Percentiles rank a stretch among this genome's conserved stretches.
Conservation (phyloP, 1,139 yeast genomes). For the Suhomyces maxii region DNA sequence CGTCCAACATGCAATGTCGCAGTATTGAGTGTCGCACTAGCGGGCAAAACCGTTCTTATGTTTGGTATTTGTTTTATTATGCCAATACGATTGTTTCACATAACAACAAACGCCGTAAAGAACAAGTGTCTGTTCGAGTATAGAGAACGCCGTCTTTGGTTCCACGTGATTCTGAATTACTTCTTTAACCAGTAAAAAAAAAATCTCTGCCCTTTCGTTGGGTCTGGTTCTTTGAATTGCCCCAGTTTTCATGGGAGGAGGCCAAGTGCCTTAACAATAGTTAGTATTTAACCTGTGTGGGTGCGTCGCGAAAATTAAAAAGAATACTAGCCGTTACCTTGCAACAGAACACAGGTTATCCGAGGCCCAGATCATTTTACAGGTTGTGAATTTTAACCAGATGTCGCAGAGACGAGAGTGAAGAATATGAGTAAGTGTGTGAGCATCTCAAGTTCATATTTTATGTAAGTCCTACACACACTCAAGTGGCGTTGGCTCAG, state of each 20-base stretch:
- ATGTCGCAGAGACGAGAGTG: neutral
- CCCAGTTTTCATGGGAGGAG: neutral
- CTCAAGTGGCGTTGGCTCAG: no score
- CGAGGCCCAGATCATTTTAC: neutral
- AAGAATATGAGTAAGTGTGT: no score
- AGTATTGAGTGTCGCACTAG: slow-evolving; percentile 9
- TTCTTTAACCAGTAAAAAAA: no score
- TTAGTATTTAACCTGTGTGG: neutral
- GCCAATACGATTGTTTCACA: neutral
- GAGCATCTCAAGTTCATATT: no score
- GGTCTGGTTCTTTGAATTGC: neutral
- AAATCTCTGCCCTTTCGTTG: no score
- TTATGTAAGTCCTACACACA: no score
- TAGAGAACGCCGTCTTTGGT: no score
- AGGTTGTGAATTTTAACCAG: neutral
- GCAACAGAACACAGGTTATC: neutral
- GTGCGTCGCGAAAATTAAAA: neutral
- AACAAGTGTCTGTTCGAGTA: no score
- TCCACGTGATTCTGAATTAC: no score
- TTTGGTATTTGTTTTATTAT: slow-evolving; percentile 1
- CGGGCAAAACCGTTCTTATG: slow-evolving; percentile 6
- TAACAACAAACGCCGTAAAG: no score
- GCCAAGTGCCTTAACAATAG: neutral
- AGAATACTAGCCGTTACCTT: neutral
- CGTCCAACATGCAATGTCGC: slow-evolving; percentile 11